A percentile compares a stretch with the other conserved stretches of the same genome.
These are phyloP conservation scores for Aspergillus sp. DNA, from an alignment of 2,329 filamentous ascomycete species.

Conservation along the genomic window DNA sequence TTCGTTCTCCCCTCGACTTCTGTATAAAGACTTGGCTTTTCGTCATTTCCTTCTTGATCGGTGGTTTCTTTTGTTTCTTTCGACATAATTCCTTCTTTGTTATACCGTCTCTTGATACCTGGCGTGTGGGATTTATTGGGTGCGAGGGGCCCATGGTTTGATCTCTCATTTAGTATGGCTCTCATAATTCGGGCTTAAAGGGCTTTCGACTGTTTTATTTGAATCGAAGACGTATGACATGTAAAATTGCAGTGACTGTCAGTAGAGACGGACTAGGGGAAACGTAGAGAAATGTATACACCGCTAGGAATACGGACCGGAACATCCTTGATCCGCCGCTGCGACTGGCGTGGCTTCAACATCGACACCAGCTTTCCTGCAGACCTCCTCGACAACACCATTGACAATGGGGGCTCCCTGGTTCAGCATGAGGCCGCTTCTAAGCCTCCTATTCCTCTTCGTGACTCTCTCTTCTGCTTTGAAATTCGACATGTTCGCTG, in stretches of 20 bases:
- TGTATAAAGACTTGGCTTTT: not conserved
- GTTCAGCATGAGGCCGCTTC: conserved; percentile 21
- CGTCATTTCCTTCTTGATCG: conserved; percentile 5
- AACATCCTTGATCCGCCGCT: conserved; percentile 24
- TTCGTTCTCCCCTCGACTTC: conserved; percentile 3
- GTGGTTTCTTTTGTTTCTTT: conserved; percentile 6
- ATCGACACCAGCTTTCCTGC: conserved; percentile 17
- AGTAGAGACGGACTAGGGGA: too few species aligned
- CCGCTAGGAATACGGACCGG: conserved; percentile 9
- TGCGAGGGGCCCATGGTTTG: too few species aligned
- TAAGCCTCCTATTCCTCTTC: conserved; percentile 25
- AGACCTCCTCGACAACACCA: conserved; percentile 6
- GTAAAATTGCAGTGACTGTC: too few species aligned
- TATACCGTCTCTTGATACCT: not conserved
- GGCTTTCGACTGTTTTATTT: not conserved
- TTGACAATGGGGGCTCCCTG: conserved; percentile 23
- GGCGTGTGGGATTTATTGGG: conserved; percentile 1
- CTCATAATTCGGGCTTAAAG: too few species aligned
- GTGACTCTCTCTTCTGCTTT: conserved; percentile 51
- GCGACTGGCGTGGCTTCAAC: conserved; percentile 29
- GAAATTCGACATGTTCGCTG: conserved; percentile 83
- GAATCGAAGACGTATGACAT: not conserved
- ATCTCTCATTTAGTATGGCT: too few species aligned
- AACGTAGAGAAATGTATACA: too few species aligned
- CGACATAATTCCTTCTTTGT: conserved; percentile 2